Evolutionary conservation across 176 grass and related monocot species (phyloP), one percentile per base, ranked within the genome.

Genomic region (Phoenix roebelenii): DNA sequence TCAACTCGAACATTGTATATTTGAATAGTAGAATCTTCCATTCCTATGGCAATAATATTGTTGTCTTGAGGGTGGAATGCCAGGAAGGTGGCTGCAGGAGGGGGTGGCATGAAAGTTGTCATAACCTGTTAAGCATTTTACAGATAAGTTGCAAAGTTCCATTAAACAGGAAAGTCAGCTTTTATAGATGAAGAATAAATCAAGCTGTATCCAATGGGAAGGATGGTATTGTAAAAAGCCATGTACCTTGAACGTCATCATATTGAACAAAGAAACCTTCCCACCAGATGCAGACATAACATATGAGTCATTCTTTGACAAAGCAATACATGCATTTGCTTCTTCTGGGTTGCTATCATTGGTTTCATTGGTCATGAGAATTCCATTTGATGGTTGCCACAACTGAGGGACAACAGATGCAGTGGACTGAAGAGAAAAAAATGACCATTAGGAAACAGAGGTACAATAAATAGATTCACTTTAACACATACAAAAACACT

Each of bases 1-100:
- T 93, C 94, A 71, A 98, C 85, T 67, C 94, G 94, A 19, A 98
- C 94, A 74, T 98, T 98, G 60, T 98, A 93, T 76, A 98, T 98
- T 62, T 93, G 88, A 78, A 98, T 93, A 63, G 81, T 93, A 6
- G 94, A 89, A 60, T 98, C 88, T 18, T 98, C 94, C 94, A 98
- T 98, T 73, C 94, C 94, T 50, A 98, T 98, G 63, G 94, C 94
- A 65, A 98, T 93, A 30, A 98, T 93, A 85, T 98, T 98, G 72
- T 98, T 98, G 67, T 98, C 94, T 69, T 98, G 94, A 51, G 94
- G 94, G 74, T 98, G 94, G 65, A 98, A 98, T 17, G 94, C 88
- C 3, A 98, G 68, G 57, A 93, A 98, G 61, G 88, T 93, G 35
- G 94, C 94, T 30, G 94, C 94, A 61, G 94, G 94, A 10, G 94